A percentile compares a stretch with the other conserved stretches of the same genome.
These are phyloP conservation scores for Taphrina pruni DNA, from an alignment of 1,139 yeast genomes.

Conservation along the genomic window DNA sequence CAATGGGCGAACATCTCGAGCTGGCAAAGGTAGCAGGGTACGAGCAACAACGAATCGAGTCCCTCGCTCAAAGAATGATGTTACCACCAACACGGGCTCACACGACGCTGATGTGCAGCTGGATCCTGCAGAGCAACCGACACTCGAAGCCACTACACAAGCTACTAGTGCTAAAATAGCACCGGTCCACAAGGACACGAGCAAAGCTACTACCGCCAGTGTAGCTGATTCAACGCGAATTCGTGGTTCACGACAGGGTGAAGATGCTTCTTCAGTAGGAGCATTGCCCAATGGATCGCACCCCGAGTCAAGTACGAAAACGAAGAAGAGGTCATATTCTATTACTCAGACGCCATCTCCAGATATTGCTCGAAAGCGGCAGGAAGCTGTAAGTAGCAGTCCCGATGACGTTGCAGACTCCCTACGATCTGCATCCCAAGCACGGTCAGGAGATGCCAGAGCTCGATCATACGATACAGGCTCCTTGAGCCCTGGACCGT, in stretches of 20 bases:
- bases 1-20: conserved; percentile 20
- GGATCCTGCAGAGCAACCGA: background rate
- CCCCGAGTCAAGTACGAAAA: background rate
- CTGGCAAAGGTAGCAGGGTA: conserved; percentile 20
- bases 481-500: background rate
- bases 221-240: background rate
- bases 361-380: conserved; percentile 4
- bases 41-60: conserved; percentile 1
- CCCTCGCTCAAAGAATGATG: conserved; percentile 3
- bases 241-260: background rate
- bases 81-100: background rate
- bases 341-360: background rate
- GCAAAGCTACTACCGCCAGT: background rate
- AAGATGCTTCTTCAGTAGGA: background rate
- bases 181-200: background rate
- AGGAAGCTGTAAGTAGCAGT: background rate
- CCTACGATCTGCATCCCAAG: background rate
- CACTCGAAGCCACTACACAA: background rate
- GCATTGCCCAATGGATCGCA: too few species aligned
- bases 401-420: background rate
- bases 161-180: background rate
- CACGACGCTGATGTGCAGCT: background rate
- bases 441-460: background rate
- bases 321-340: conserved; percentile 1
- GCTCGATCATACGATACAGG: background rate